Base-by-base conservation (phyloP, 495 filamentous ascomycete genomes). In the Rhizodiscina lignyota region DNA sequence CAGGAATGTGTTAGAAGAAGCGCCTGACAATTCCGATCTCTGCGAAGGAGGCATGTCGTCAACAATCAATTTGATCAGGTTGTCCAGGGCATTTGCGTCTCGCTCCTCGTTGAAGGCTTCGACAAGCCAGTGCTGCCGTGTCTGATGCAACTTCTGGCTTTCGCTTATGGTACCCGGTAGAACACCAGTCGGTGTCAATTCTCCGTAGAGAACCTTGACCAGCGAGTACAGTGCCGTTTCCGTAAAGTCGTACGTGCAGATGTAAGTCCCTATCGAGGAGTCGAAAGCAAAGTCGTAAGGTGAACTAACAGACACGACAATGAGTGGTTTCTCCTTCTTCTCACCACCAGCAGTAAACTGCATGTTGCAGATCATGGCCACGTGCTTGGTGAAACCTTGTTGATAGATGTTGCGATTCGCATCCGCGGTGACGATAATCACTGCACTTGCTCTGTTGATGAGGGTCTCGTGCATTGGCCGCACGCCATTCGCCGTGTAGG, bases 221-320 rank as follows among this genome's bases (percentile, higher is more conserved):
- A 93, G 59, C 2, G 83, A 79, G 36, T 74, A 70, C 60, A 92
- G 68, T 17, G 84, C 83, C 0, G 80, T 86, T 44, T 93, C 84
- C 3, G 84, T 93, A 50, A 89, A 91, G 59, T 93, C 84, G 48
- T 86, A 93, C 0, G 84, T 93, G 57, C 84, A 93, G 32, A 93
- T 65, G 49, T 91, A 93, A 3, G 84, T 91, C 5, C 77, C 78
- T 20, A 93, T 81, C 2, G 74, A 67, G 35, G 74, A 70, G 41
- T 93, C 84, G 73, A 81, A 84, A n/a, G 82, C 84, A 54, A 93
- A 93, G 53, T 93, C 84, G 53, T 91, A 93, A 1, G 84, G 84
- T 5, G 83, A 91, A 54, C 82, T 91, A 35, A 85, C 82, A 2
- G 83, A 74, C n/a, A 92, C 75, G 21, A 91, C 84, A 27, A 91